phyloP scores from a whole-genome alignment of 2,329 filamentous ascomycete genomes.

The Phialophora verrucosa region DNA sequence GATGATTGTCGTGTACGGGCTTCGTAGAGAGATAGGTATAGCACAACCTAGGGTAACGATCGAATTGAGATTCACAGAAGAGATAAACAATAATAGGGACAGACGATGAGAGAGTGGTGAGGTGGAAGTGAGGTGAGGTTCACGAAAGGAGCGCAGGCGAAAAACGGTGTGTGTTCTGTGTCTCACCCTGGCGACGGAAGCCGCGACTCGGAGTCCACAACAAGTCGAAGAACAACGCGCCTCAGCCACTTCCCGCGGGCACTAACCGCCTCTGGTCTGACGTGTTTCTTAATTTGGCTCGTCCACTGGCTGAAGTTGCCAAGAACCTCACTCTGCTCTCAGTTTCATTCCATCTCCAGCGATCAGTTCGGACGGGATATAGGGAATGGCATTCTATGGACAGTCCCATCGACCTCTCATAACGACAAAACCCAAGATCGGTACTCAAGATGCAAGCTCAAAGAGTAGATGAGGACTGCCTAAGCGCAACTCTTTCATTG shows the following conservation, averaged over 20 bases:
- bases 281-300: constrained; percentile 28
- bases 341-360: background rate
- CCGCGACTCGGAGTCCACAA: constrained; percentile 21
- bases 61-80: constrained; percentile 7
- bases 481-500: background rate
- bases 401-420: background rate
- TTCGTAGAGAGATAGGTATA: background rate
- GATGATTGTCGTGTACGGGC: background rate
- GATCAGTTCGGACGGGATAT: background rate
- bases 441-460: background rate
- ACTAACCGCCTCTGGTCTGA: constrained; percentile 21
- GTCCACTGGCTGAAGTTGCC: background rate
- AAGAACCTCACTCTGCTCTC: background rate
- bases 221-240: constrained; percentile 5
- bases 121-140: constrained; percentile 4
- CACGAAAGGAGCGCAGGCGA: constrained; percentile 22
- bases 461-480: background rate
- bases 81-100: constrained; percentile 9
- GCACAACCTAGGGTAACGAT: background rate
- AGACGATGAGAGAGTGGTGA: constrained; percentile 10
- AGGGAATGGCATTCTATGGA: background rate
- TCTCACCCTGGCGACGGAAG: constrained; percentile 33
- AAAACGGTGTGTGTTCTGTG: constrained; percentile 21
- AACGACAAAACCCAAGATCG: background rate
- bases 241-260: constrained; percentile 12